Evolutionary conservation across 495 filamentous ascomycete species (phyloP), one percentile per base, ranked within the genome.

Genomic region (Hypoxylon subgilvum): DNA sequence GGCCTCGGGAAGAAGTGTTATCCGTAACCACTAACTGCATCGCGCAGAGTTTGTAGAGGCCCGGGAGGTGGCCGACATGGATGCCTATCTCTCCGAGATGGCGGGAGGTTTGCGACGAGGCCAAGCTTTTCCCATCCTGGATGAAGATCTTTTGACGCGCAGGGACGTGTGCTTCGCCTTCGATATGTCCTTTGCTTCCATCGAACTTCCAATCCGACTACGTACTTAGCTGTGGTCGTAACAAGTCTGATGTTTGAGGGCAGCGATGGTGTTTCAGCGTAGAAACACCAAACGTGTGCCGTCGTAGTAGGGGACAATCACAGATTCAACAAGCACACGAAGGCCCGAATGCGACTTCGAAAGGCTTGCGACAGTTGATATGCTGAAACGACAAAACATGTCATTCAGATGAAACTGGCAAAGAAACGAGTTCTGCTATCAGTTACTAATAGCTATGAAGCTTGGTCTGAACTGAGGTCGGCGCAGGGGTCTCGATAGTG

Each of bases 81-180:
- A 48, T 57, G n/a, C n/a, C n/a, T n/a, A 51, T 56, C 22, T 42
- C 52, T 25, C 49, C 16, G 30, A 64, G 43, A 18, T 40, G 16
- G 32, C 38, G 50, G 48, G 23, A 23, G 36, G 46, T 43, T 30
- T 58, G 54, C 43, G 53, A 64, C 61, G 19, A 50, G 44, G 43
- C 61, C 61, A 54, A 54, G 61, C 54, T 53, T 58, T 58, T 23
- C n/a, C n/a, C 10, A 58, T 58, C 61, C 61, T 35, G 25, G 61
- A 6, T 12, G 61, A 36, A 58, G 61, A 64, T 64, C 61, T 18
- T 53, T 32, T 39, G 22, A 58, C 54, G 32, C 6, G 21, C 32
- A 40, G 25, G 53, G 47, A 30, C 27, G 28, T 49, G 23, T 3
- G 40, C 34, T 42, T 53, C n/a, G n/a, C n/a, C n/a, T n/a, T n/a